Evolutionary conservation across 2,329 filamentous ascomycete species (phyloP), one percentile per base, ranked within the genome.

Genomic region (Septoria petroselini): DNA sequence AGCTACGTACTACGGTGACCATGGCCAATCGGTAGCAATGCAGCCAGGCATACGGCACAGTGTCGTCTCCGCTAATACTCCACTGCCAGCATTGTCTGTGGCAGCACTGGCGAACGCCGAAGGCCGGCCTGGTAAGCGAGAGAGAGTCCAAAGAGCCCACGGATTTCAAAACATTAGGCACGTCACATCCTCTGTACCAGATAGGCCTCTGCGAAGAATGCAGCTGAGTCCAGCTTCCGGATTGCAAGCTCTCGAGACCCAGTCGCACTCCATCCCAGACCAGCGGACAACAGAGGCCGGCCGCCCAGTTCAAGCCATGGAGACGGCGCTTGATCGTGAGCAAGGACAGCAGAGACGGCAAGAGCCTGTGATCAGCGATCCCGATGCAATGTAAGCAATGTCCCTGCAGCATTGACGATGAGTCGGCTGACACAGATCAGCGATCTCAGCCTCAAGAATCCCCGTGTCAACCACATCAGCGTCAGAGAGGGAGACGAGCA

Each of bases 1-100:
- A n/a, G 58, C 60, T 18, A 78, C 81, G 35, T 84, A 80, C 64
- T 84, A 83, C 62, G 74, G 75, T 42, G 81, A 84, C 60, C 75
- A 79, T 55, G 81, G 80, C 7, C 69, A 83, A 61, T 82, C 79
- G 17, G 80, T 84, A 4, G 62, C 68, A 8, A 63, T 70, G 2
- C 81, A 84, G 63, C 81, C 81, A 5, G 81, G 81, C 12, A 70
- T 82, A 4, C 72, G 81, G 34, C 77, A 21, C 7, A 64, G 62
- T 31, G 48, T 61, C 11, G 46, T 42, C 14, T 30, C 8, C 9
- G 9, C n/a, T 7, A n/a, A 14, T 7, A 19, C 39, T 9, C 7
- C 21, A n/a, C 15, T 47, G 35, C 34, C 34, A 19, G 15, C 12
- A 11, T 14, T 47, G 18, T 44, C 48, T n/a, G 23, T 45, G 14